These are phyloP conservation scores for Corymbia calophylla DNA, from an alignment of 441 rosid species.

Conservation along the genomic window DNA sequence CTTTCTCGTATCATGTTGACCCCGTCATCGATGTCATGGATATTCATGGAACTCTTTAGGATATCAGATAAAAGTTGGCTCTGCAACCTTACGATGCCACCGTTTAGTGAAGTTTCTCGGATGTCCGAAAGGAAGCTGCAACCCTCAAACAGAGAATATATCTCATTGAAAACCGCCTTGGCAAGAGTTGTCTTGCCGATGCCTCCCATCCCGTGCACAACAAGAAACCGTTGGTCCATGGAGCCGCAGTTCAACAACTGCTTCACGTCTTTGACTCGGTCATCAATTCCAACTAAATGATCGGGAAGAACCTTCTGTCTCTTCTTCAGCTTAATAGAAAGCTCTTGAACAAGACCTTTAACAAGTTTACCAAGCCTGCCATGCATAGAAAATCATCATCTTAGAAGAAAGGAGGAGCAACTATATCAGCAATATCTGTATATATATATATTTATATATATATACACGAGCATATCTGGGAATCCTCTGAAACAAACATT, in stretches of 20 bases:
- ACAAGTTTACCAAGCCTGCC: neutral
- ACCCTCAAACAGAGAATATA: neutral
- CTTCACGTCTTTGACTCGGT: neutral
- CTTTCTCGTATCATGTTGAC: fast-evolving
- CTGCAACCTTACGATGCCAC: neutral
- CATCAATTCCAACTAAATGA: neutral
- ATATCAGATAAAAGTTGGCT: neutral
- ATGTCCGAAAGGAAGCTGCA: neutral
- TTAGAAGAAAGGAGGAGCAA: neutral
- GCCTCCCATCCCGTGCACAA: neutral
- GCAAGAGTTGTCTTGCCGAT: neutral
- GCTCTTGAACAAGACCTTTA: neutral
- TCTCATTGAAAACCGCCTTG: neutral
- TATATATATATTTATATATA: too few species aligned
- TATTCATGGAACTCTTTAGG: fast-evolving
- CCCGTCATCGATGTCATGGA: fast-evolving
- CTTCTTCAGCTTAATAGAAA: neutral
- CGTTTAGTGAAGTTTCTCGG: fast-evolving
- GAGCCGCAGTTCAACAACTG: neutral
- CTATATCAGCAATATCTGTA: too few species aligned
- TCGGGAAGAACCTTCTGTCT: neutral
- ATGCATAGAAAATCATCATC: neutral
- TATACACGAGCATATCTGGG: too few species aligned
- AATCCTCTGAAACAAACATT: too few species aligned
- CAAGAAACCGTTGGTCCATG: neutral